Evolutionary conservation across 2,329 filamentous ascomycete genomes (phyloP).

Genomic region (Cercospora sp.): DNA sequence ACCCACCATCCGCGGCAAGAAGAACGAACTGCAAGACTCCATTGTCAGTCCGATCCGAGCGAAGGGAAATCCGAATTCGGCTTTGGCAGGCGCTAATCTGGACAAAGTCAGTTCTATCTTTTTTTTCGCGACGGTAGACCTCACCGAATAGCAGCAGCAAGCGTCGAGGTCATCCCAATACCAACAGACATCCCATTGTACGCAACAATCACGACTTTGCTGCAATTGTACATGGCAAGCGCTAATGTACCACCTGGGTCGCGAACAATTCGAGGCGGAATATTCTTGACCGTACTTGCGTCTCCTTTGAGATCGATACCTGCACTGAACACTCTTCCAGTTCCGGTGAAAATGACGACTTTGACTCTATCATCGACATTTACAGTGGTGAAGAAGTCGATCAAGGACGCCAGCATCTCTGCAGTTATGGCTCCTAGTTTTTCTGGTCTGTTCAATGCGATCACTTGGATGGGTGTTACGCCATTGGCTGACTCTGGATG

Average conservation of each 20-base stretch:
- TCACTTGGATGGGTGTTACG: background rate
- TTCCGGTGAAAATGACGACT: background rate
- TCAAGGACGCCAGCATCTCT: background rate
- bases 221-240: background rate
- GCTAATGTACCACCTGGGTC: background rate
- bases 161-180: background rate
- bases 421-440: background rate
- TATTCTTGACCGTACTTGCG: background rate
- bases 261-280: background rate
- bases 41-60: background rate
- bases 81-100: background rate
- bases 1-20: background rate
- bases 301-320: background rate
- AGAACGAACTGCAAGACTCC: background rate
- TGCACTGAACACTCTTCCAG: background rate
- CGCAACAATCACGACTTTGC: background rate
- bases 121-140: too few species aligned
- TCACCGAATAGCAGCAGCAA: background rate
- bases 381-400: background rate
- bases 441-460: background rate
- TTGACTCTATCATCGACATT: background rate
- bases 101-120: background rate
- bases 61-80: background rate
- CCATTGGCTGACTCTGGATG: background rate
- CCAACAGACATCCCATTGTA: background rate